Evolutionary conservation across 441 rosid genomes (phyloP).

Genomic region (Rhodomyrtus psidioides): DNA sequence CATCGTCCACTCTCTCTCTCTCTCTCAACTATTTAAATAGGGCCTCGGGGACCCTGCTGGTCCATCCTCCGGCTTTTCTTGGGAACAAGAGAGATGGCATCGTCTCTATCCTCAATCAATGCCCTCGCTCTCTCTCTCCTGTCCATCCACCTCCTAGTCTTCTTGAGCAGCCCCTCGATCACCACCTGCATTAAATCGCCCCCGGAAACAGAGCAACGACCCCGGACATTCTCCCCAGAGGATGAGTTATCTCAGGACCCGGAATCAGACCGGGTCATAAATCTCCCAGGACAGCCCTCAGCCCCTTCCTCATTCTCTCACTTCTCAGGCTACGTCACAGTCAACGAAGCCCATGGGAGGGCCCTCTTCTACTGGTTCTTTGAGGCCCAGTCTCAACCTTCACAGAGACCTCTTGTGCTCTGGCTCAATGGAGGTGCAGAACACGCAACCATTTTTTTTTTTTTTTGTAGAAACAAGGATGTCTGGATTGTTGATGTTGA

Average conservation of each 20-base stretch:
- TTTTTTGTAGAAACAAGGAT: neutral
- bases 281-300: slow-evolving; percentile 47
- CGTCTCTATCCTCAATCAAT: neutral
- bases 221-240: slow-evolving; percentile 3
- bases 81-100: neutral
- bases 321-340: slow-evolving; percentile 55
- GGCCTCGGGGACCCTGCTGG: neutral
- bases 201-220: neutral
- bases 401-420: slow-evolving; percentile 44
- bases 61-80: neutral
- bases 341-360: slow-evolving; percentile 37
- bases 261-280: slow-evolving; percentile 30
- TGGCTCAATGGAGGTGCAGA: slow-evolving; percentile 56
- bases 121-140: neutral
- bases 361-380: slow-evolving; percentile 64
- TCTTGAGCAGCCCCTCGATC: neutral
- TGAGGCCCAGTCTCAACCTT: slow-evolving; percentile 42
- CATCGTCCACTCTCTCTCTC: neutral
- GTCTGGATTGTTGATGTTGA: neutral
- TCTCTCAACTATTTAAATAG: neutral
- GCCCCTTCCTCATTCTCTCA: slow-evolving; percentile 26
- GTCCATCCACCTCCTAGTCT: slow-evolving; percentile 12
- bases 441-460: too few species aligned
- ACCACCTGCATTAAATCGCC: slow-evolving; percentile 6
- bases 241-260: neutral